Base-by-base conservation (phyloP, 2,329 filamentous ascomycete genomes). In the Lecanicillium sp. region DNA sequence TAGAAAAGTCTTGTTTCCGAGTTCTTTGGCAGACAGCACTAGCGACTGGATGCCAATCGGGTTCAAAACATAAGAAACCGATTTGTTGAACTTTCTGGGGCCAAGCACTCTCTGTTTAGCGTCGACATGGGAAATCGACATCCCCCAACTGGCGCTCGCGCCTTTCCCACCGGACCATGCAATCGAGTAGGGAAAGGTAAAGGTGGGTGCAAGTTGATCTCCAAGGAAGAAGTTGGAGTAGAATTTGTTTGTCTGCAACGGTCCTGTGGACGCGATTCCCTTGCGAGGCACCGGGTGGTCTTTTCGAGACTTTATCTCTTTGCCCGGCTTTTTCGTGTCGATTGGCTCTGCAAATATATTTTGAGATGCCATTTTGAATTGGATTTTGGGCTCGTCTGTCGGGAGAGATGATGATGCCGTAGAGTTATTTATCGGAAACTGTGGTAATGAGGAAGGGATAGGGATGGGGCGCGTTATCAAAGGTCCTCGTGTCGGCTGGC, bases 31-130 rank as follows among this genome's bases (percentile, higher is more conserved):
- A 0, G 87, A 92, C 9, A 97, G 63, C 19, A 87, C 74, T 20
- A 97, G 56, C 2, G 85, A 87, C 52, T 94, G 84, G 18, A 94
- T 83, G 0, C 84, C 84, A 31, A 92, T 66, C 0, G 90, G 88
- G 50, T 87, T 92, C 54, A 83, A 72, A 50, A 85, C 96, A 55
- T 83, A 96, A 19, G 72, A 64, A 2, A 73, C 71, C 4, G 84
- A 81, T 8, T 71, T 75, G 22, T 69, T 67, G 18, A 59, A 60
- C 36, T 68, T 63, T 43, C 71, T 68, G 5, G 72, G 66, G 8
- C 86, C 87, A 53, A 75, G 84, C 1, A 80, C 79, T 39, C 82
- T 63, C 56, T 92, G 79, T 28, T 64, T 64, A 1, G 73, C 64
- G 36, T 90, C 82, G 10, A 81, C 70, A 54, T 95, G 87, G 8